Evolutionary conservation across 768 basidiomycete genomes (phyloP).

Genomic region (Leucogyrophana mollusca): DNA sequence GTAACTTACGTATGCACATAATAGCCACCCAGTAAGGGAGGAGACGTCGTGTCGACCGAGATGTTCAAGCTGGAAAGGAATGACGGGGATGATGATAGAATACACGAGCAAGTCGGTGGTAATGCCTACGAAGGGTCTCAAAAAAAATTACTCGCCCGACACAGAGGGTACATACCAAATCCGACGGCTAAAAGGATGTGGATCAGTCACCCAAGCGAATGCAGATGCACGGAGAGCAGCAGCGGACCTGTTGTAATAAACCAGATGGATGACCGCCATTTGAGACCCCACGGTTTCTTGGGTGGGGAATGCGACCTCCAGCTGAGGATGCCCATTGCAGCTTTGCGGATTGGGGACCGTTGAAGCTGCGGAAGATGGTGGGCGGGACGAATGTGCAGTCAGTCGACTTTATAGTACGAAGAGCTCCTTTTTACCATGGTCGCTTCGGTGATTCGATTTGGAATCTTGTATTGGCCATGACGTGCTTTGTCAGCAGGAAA

Average conservation of each 20-base stretch:
- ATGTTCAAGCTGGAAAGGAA: slow-evolving; percentile 59
- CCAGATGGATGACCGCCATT: slow-evolving; percentile 59
- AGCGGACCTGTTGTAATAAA: slow-evolving; percentile 47
- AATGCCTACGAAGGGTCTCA: slow-evolving; percentile 24
- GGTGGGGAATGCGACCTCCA: neutral
- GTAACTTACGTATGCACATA: slow-evolving; percentile 53
- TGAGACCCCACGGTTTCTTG: slow-evolving; percentile 41
- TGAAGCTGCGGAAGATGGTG: neutral
- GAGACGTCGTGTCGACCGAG: slow-evolving; percentile 47
- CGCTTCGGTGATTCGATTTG: too few relatives aligned
- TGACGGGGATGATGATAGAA: slow-evolving; percentile 59
- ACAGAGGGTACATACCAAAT: slow-evolving; percentile 35
- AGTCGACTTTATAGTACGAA: too few relatives aligned
- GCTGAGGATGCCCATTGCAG: slow-evolving; percentile 9
- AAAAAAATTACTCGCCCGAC: neutral
- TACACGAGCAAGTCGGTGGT: slow-evolving; percentile 58
- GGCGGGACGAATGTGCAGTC: neutral
- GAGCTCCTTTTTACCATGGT: too few relatives aligned
- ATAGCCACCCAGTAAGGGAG: slow-evolving; percentile 55
- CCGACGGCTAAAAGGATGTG: slow-evolving; percentile 40
- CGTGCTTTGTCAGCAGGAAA: neutral
- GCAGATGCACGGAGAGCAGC: too few relatives aligned
- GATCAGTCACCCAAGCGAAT: neutral
- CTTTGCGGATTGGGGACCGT: neutral
- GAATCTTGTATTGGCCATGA: too few relatives aligned